Evolutionary conservation across 345 rosid genomes (phyloP).

Genomic region (Corchorus capsularis): DNA sequence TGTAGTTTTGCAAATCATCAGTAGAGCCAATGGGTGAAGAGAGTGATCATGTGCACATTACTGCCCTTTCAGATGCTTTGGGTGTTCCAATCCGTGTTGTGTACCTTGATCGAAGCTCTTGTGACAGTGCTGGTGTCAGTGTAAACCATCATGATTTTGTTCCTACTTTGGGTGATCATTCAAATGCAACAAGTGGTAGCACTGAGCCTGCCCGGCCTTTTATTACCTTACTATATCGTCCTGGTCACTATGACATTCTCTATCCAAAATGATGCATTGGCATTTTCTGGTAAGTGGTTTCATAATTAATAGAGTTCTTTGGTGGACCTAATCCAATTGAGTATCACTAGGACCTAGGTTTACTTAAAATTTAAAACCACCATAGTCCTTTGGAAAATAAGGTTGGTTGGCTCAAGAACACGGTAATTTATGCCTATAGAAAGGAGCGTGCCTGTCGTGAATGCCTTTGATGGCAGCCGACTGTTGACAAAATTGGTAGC

Average conservation of each 20-base stretch:
- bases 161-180: constrained; percentile 39
- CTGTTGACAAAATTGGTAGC: not conserved
- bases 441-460: not conserved
- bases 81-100: constrained; percentile 92
- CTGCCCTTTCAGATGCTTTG: constrained; percentile 88
- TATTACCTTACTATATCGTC: constrained; percentile 90
- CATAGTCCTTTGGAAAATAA: not conserved
- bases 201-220: constrained; percentile 52
- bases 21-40: constrained; percentile 99
- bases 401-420: constrained; percentile 14
- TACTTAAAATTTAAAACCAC: not conserved
- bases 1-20: constrained; percentile 96
- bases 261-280: constrained; percentile 59
- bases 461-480: not conserved
- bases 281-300: constrained; percentile 38
- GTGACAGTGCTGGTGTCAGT: constrained; percentile 69
- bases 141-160: constrained; percentile 92
- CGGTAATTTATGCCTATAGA: not conserved
- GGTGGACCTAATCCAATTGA: not conserved
- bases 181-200: constrained; percentile 38
- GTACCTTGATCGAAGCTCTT: constrained; percentile 94
- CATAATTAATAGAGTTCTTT: constrained; percentile 1
- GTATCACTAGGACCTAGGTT: not conserved
- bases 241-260: constrained; percentile 98
- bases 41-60: constrained; percentile 98